Conservation (phyloP, 306 rosid genomes). For the Senna siamea region DNA sequence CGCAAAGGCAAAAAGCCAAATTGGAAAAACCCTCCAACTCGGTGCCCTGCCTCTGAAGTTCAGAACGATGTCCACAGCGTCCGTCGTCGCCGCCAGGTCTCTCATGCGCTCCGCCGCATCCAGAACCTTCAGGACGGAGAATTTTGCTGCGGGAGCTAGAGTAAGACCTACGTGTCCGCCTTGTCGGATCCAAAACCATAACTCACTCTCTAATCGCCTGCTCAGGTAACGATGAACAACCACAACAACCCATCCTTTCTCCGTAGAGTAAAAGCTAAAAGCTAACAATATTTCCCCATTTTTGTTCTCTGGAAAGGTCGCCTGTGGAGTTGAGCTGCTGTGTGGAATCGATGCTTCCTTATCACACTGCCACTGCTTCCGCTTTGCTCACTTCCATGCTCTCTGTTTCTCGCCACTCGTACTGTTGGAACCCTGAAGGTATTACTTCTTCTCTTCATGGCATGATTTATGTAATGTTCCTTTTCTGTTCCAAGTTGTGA, state of each 20-base stretch:
- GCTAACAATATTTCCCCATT: slow-evolving; percentile 9
- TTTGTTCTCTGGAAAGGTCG: slow-evolving; percentile 45
- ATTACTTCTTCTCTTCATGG: slow-evolving; percentile 1
- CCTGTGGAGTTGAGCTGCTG: slow-evolving; percentile 84
- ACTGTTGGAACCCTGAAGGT: slow-evolving; percentile 92
- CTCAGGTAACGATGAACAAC: slow-evolving; percentile 54
- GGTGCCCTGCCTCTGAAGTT: not conserved
- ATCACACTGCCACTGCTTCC: slow-evolving; percentile 87
- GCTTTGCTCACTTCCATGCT: slow-evolving; percentile 93
- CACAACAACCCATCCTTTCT: not conserved
- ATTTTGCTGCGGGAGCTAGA: slow-evolving; percentile 54
- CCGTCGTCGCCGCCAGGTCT: slow-evolving; percentile 79
- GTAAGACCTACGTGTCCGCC: slow-evolving; percentile 47
- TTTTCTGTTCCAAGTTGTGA: not conserved
- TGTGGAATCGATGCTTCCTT: slow-evolving; percentile 85
- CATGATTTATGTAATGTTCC: not conserved
- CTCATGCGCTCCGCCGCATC: slow-evolving; percentile 65
- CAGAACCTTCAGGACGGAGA: slow-evolving; percentile 44
- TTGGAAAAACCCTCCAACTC: slow-evolving; percentile 22
- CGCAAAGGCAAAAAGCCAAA: slow-evolving; percentile 17
- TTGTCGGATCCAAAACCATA: slow-evolving; percentile 61
- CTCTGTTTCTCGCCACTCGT: slow-evolving; percentile 69
- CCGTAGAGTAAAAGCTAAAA: slow-evolving; percentile 2
- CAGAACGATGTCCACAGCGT: slow-evolving; percentile 63
- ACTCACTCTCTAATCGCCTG: slow-evolving; percentile 57